A percentile compares a stretch with the other conserved stretches of the same genome.
phyloP scores from a whole-genome alignment of 179 eudicot species.

The Silene vulgaris region DNA sequence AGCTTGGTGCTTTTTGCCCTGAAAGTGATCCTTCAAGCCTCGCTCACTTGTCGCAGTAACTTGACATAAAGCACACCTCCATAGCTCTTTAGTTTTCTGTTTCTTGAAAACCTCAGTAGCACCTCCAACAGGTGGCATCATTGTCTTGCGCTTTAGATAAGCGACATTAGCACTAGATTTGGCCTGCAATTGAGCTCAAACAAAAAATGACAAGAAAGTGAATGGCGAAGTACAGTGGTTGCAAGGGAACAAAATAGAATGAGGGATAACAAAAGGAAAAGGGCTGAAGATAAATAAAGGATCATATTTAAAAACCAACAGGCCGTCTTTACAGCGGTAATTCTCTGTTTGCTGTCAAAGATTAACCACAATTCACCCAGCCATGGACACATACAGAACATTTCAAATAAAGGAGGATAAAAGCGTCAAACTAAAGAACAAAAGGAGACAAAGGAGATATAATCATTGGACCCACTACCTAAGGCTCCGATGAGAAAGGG shows the following conservation, averaged over 20 bases:
- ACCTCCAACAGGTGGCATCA: constrained; percentile 24
- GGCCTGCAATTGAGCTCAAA: constrained; percentile 40
- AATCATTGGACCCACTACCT: background rate
- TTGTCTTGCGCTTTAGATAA: constrained; percentile 45
- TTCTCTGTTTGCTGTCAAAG: background rate
- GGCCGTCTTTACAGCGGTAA: background rate
- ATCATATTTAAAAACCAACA: background rate
- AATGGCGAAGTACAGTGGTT: background rate
- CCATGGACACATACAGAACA: background rate
- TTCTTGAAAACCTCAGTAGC: constrained; percentile 30
- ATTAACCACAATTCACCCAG: background rate
- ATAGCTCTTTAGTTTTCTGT: constrained; percentile 37
- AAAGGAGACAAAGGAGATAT: background rate
- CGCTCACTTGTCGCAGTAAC: constrained; percentile 50
- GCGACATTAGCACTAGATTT: constrained; percentile 27
- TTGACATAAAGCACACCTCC: constrained; percentile 65
- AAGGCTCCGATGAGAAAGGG: background rate
- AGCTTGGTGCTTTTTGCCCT: constrained; percentile 59
- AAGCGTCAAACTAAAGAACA: background rate
- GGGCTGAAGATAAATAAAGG: background rate
- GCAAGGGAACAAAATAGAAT: background rate
- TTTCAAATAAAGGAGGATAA: background rate
- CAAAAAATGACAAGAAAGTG: constrained; percentile 19
- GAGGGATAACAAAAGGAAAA: background rate
- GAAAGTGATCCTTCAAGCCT: constrained; percentile 47